These are phyloP conservation scores for fission yeast (Schizosaccharomyces pombe) DNA, from an alignment of 805 yeast species.

Conservation along the genomic window DNA sequence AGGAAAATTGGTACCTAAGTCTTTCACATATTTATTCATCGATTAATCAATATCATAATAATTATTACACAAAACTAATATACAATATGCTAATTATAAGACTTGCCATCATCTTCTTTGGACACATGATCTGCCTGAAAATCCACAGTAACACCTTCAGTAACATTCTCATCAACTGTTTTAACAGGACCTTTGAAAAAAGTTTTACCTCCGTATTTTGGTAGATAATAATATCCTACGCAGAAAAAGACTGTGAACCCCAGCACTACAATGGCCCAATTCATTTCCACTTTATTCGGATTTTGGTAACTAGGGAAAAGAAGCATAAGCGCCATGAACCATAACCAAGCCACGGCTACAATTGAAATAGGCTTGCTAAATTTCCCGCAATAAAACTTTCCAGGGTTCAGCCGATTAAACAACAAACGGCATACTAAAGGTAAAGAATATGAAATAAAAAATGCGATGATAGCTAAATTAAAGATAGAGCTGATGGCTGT, in stretches of 20 bases:
- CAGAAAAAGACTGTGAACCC: neutral
- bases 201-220: neutral
- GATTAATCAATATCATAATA: too few species aligned
- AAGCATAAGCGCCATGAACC: neutral
- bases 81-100: too few species aligned
- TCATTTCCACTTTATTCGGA: constrained; percentile 1
- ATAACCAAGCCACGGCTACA: constrained; percentile 7
- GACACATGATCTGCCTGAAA: too few species aligned
- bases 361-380: neutral
- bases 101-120: too few species aligned
- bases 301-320: constrained; percentile 1
- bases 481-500: neutral
- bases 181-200: constrained; percentile 2
- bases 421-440: neutral
- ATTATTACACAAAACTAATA: too few species aligned
- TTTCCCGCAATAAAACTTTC: neutral
- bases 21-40: too few species aligned
- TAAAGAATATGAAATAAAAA: neutral
- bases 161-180: neutral
- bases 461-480: neutral
- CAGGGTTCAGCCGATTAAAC: neutral
- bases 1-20: too few species aligned
- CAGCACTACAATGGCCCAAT: neutral
- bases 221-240: constrained; percentile 2
- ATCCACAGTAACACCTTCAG: too few species aligned